Evolutionary conservation across 83 land plant species (phyloP).

Genomic region (Picea abies): DNA sequence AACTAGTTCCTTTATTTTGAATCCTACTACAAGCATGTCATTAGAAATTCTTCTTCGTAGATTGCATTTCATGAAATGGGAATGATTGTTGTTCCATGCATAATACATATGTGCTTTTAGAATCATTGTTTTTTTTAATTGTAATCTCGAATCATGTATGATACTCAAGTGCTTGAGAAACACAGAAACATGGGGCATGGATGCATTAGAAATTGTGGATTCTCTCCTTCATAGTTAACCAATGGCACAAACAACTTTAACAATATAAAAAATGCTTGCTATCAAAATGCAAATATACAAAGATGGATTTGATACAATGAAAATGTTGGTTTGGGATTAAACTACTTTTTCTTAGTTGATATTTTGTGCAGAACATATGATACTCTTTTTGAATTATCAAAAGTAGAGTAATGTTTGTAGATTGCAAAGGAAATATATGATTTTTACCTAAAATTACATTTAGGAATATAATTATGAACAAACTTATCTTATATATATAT

Average conservation of each 20-base stretch:
- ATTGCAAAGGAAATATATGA: background rate
- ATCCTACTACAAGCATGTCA: background rate
- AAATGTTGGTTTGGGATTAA: background rate
- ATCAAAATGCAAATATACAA: background rate
- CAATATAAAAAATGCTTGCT: background rate
- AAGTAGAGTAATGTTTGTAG: background rate
- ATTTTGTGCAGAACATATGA: background rate
- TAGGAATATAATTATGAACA: no score
- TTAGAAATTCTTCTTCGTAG: background rate
- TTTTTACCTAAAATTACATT: background rate
- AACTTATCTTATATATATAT: no score
- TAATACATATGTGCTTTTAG: background rate
- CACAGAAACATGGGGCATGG: background rate
- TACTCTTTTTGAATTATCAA: background rate
- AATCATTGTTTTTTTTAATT: background rate
- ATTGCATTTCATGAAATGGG: background rate
- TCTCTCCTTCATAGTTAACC: background rate
- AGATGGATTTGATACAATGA: background rate
- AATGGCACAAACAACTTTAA: conserved; percentile 1
- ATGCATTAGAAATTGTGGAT: background rate
- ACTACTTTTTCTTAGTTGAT: background rate
- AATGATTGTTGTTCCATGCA: background rate
- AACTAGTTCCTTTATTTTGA: no score
- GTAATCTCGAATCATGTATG: background rate
- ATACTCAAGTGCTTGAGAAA: conserved; percentile 1